Percentiles rank a stretch among this genome's conserved stretches.
Conservation (phyloP, 2,329 filamentous ascomycete genomes). For the Ophiocordyceps australis region DNA sequence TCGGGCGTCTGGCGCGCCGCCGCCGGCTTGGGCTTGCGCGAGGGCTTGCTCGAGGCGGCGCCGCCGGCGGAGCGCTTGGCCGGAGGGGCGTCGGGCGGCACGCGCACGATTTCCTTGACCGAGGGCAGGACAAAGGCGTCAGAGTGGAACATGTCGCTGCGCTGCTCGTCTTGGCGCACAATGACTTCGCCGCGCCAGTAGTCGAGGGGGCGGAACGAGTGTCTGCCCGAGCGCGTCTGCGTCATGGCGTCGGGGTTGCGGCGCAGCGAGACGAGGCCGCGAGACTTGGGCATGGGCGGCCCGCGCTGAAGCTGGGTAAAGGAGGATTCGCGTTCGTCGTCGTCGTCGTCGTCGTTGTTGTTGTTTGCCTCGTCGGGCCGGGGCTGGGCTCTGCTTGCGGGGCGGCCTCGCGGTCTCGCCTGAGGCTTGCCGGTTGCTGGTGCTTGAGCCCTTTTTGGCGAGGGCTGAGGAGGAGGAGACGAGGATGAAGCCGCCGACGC, state of each 20-base stretch:
- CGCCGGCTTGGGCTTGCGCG: conserved; percentile 20
- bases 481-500: no score
- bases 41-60: conserved; percentile 13
- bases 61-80: conserved; percentile 9
- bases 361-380: conserved; percentile 6
- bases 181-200: conserved; percentile 78
- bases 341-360: conserved; percentile 9
- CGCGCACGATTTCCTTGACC: conserved; percentile 62
- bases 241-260: conserved; percentile 30
- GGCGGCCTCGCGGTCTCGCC: conserved; percentile 1
- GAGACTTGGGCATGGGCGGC: conserved; percentile 34
- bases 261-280: conserved; percentile 33
- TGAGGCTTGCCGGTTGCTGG: conserved; percentile 1
- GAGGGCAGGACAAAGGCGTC: conserved; percentile 41
- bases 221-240: conserved; percentile 58
- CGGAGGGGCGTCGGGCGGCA: conserved; percentile 34
- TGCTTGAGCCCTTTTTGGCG: conserved; percentile 8
- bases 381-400: conserved; percentile 2
- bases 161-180: conserved; percentile 46
- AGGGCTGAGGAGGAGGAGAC: no score
- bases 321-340: conserved; percentile 24
- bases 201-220: conserved; percentile 59
- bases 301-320: conserved; percentile 30
- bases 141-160: conserved; percentile 24
- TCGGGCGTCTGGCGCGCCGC: conserved; percentile 35